A percentile compares a stretch with the other conserved stretches of the same genome.
Conservation (phyloP, 2,329 filamentous ascomycete species). For the Talaromyces funiculosus region DNA sequence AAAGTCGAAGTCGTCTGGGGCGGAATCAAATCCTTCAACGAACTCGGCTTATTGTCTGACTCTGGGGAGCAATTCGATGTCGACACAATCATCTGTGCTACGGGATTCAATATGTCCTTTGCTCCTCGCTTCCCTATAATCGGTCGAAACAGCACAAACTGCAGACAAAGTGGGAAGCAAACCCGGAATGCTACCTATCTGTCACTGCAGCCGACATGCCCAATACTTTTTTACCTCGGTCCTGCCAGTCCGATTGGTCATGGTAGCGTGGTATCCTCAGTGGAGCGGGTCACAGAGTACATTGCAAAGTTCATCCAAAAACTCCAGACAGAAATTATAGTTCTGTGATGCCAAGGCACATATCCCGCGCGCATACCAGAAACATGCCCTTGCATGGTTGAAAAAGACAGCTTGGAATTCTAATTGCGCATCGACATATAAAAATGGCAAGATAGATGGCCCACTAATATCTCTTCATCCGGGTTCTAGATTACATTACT, state of each 20-base stretch:
- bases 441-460: neutral
- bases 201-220: neutral
- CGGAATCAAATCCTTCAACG: neutral
- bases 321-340: neutral
- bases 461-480: neutral
- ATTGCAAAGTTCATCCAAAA: neutral
- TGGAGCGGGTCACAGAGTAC: neutral
- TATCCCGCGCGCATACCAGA: neutral
- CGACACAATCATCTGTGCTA: neutral
- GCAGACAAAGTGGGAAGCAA: neutral
- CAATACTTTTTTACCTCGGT: neutral
- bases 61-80: neutral
- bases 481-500: neutral
- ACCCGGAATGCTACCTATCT: neutral
- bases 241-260: neutral
- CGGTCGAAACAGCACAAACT: neutral
- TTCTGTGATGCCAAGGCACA: neutral
- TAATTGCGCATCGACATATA: neutral
- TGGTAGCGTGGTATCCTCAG: neutral
- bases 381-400: neutral
- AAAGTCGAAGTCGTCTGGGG: neutral
- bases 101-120: neutral
- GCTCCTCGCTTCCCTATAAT: neutral
- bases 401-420: neutral
- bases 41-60: neutral